phyloP scores from a whole-genome alignment of 1,139 yeast species.

The Sugiyamaella castrensis region DNA sequence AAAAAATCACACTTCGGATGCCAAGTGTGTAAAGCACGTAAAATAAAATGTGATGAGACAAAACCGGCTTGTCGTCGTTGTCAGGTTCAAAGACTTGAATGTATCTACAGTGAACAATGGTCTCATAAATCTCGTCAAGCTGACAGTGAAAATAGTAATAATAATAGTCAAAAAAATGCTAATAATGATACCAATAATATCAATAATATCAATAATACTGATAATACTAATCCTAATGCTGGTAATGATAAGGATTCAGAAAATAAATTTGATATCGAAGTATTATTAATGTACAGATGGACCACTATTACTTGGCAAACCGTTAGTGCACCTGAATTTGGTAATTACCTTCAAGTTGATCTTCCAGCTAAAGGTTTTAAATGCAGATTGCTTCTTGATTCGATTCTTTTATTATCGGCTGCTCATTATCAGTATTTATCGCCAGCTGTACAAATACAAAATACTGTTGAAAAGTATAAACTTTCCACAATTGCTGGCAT shows the following conservation, averaged over 20 bases:
- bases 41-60: conserved; percentile 20
- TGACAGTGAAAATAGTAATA: background rate
- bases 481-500: conserved; percentile 11
- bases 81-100: conserved; percentile 10
- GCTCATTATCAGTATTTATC: conserved; percentile 15
- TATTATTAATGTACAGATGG: conserved; percentile 17
- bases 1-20: conserved; percentile 21
- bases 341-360: conserved; percentile 4
- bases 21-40: conserved; percentile 17
- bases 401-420: conserved; percentile 15
- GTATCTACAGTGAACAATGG: conserved; percentile 16
- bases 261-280: conserved; percentile 2
- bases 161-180: no score
- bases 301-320: conserved; percentile 11
- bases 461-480: conserved; percentile 12
- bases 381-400: conserved; percentile 13
- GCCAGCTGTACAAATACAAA: conserved; percentile 4
- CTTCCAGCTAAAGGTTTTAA: conserved; percentile 13
- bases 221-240: no score
- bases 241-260: background rate
- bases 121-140: conserved; percentile 2
- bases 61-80: conserved; percentile 18
- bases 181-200: no score
- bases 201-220: no score
- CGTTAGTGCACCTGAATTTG: background rate